phyloP scores from a whole-genome alignment of 2,329 filamentous ascomycete species.

The Balansia obtecta region DNA sequence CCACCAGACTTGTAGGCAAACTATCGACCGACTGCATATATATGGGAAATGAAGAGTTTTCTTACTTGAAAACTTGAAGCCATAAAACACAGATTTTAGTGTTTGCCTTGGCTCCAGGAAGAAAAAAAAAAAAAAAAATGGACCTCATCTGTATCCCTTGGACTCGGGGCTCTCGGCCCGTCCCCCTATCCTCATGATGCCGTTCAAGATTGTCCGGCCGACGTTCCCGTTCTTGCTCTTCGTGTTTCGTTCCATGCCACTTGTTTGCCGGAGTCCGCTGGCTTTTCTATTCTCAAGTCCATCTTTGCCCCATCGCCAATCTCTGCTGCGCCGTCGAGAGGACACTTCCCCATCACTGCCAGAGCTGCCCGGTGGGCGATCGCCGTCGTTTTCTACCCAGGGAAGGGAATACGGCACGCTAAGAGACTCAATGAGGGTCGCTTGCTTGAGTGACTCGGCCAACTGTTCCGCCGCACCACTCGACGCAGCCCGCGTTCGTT shows the following conservation, averaged over 20 bases:
- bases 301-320: constrained; percentile 15
- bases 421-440: constrained; percentile 22
- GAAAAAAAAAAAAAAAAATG: constrained; percentile 1
- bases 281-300: constrained; percentile 17
- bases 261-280: constrained; percentile 16
- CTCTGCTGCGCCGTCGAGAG: constrained; percentile 19
- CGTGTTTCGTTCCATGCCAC: constrained; percentile 16
- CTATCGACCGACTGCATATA: too few relatives aligned
- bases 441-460: constrained; percentile 36
- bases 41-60: neutral
- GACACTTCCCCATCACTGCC: constrained; percentile 30
- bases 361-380: constrained; percentile 34
- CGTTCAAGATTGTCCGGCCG: constrained; percentile 29
- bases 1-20: neutral
- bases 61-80: neutral
- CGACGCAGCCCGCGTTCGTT: constrained; percentile 26
- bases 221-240: constrained; percentile 27
- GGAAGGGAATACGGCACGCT: constrained; percentile 18
- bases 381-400: constrained; percentile 15
- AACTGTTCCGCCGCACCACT: constrained; percentile 24
- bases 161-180: constrained; percentile 28
- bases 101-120: neutral
- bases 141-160: constrained; percentile 16
- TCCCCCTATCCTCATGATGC: constrained; percentile 31
- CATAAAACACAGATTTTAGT: neutral